Conservation (phyloP, 768 basidiomycete genomes). For the Boletus rufocinnamomeus region DNA sequence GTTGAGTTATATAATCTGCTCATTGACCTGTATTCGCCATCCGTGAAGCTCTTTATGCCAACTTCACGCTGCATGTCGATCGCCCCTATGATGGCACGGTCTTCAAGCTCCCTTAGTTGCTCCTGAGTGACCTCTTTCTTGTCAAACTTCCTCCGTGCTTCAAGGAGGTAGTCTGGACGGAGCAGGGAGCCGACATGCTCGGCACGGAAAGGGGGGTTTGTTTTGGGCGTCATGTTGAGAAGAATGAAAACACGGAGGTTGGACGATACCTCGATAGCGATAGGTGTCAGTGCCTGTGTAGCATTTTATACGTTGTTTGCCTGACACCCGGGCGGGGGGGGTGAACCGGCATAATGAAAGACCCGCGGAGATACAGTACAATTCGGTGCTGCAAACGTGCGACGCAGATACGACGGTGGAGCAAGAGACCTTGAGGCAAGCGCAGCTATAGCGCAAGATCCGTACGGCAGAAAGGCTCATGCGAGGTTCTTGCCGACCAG, state of each 20-base stretch:
- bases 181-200: conserved; percentile 49
- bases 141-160: conserved; percentile 40
- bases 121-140: conserved; percentile 34
- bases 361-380: background rate
- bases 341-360: background rate
- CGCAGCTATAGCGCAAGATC: background rate
- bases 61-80: conserved; percentile 41
- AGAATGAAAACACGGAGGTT: too few species aligned
- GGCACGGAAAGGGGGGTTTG: conserved; percentile 46
- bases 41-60: conserved; percentile 45
- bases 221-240: conserved; percentile 21
- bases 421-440: background rate
- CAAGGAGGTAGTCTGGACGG: conserved; percentile 41
- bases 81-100: conserved; percentile 39
- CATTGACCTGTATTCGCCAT: conserved; percentile 42
- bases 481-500: background rate
- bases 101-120: conserved; percentile 42
- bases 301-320: conserved; percentile 4
- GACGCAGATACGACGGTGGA: background rate
- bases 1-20: conserved; percentile 10
- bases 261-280: background rate
- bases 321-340: too few species aligned
- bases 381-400: background rate
- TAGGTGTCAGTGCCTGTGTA: too few species aligned
- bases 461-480: background rate